phyloP scores from a whole-genome alignment of 208 protist species.

The Leishmania major region DNA sequence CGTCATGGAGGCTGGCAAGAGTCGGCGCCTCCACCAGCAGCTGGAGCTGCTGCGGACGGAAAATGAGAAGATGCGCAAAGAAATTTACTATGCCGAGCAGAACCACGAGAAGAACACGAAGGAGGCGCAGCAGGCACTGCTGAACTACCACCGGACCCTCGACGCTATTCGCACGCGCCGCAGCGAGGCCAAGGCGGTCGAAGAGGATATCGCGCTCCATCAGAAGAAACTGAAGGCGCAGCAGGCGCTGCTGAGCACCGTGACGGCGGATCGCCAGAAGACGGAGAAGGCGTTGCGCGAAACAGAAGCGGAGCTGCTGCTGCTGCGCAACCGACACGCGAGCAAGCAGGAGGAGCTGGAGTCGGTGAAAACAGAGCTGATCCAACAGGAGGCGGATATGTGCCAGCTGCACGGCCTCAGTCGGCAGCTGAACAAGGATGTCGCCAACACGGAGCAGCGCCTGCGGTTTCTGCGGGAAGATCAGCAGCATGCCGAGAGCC shows the following conservation, averaged over 20 bases:
- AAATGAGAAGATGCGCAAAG: conserved; percentile 90
- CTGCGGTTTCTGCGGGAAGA: conserved; percentile 75
- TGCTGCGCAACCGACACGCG: conserved; percentile 94
- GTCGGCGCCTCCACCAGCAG: conserved; percentile 89
- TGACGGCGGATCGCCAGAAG: conserved; percentile 95
- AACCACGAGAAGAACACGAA: conserved; percentile 78
- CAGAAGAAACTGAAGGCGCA: conserved; percentile 97
- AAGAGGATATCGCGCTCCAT: conserved; percentile 87
- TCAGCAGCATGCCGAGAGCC: conserved; percentile 46
- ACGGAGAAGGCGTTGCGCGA: conserved; percentile 97
- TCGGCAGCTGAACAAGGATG: conserved; percentile 79
- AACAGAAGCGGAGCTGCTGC: conserved; percentile 93
- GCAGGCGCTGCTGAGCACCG: conserved; percentile 96
- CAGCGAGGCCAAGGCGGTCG: conserved; percentile 79
- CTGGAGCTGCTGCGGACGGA: conserved; percentile 86
- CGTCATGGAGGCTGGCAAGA: conserved; percentile 87
- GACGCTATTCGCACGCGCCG: conserved; percentile 93
- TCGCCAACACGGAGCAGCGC: conserved; percentile 83
- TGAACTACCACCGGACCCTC: conserved; percentile 91
- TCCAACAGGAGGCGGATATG: conserved; percentile 92
- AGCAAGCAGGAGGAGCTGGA: conserved; percentile 95
- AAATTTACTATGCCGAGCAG: conserved; percentile 93
- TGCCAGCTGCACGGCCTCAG: conserved; percentile 81
- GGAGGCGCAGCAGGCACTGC: conserved; percentile 70
- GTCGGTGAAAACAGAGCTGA: conserved; percentile 95